phyloP scores from a whole-genome alignment of 768 basidiomycete genomes.

The Termitomyces sp. region DNA sequence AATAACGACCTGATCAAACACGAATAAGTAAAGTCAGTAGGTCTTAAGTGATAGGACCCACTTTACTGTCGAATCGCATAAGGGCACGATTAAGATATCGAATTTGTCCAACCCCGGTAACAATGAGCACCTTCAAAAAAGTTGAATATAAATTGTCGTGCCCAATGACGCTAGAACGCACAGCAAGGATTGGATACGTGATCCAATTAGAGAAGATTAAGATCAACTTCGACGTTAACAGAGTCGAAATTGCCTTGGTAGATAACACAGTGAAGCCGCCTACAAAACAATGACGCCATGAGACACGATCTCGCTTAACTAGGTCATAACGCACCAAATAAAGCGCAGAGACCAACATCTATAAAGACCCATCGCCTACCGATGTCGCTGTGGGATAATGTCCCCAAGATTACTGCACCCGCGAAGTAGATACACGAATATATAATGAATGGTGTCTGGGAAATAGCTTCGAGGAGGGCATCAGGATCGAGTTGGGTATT shows the following conservation, averaged over 20 bases:
- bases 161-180: conserved; percentile 23
- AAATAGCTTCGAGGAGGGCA: conserved; percentile 65
- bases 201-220: conserved; percentile 77
- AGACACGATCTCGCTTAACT: not conserved
- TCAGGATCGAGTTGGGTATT: conserved; percentile 68
- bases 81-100: conserved; percentile 82
- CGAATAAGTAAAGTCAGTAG: not conserved
- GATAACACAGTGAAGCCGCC: conserved; percentile 94
- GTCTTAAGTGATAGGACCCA: conserved; percentile 23
- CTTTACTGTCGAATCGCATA: conserved; percentile 92
- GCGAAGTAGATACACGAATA: conserved; percentile 66
- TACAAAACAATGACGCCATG: conserved; percentile 19
- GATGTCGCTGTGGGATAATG: conserved; percentile 58
- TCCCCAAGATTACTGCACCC: conserved; percentile 53
- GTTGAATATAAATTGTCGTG: conserved; percentile 3
- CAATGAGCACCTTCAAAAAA: conserved; percentile 52
- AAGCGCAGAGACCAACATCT: conserved; percentile 84
- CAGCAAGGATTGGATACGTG: conserved; percentile 75
- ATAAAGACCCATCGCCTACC: conserved; percentile 75
- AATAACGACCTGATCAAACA: conserved; percentile 70
- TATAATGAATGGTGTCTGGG: conserved; percentile 67
- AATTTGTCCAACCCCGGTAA: conserved; percentile 82
- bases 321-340: conserved; percentile 55
- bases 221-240: conserved; percentile 77
- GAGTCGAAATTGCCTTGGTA: conserved; percentile 87